A percentile compares a stretch with the other conserved stretches of the same genome.
These are phyloP conservation scores for Trichoderma afroharzianum DNA, from an alignment of 2,329 filamentous ascomycete genomes.

Conservation along the genomic window DNA sequence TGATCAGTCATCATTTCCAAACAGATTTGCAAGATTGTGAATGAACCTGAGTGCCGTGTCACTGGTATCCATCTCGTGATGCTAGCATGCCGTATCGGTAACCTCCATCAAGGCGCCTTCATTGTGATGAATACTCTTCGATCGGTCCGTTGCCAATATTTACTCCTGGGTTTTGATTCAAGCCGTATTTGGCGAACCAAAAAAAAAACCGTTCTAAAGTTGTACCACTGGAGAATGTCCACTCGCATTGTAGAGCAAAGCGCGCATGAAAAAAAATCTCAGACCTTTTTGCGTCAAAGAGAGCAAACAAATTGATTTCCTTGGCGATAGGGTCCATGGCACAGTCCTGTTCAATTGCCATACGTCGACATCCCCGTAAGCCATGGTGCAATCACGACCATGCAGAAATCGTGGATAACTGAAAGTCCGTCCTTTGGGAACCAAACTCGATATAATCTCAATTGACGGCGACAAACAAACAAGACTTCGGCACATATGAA, in stretches of 20 bases:
- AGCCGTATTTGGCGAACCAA: not conserved
- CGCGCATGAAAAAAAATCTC: not conserved
- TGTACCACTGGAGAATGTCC: not conserved
- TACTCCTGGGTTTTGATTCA: not conserved
- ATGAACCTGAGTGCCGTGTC: not conserved
- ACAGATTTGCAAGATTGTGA: not conserved
- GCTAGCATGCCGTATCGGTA: not conserved
- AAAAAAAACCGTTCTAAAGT: not conserved
- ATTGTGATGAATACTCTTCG: not conserved
- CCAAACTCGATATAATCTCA: no score
- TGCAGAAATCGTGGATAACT: no score
- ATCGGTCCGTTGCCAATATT: not conserved
- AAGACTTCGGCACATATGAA: not conserved
- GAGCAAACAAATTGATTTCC: not conserved
- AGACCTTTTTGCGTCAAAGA: not conserved
- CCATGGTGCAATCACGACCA: no score
- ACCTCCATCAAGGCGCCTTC: not conserved
- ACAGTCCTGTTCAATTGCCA: not conserved
- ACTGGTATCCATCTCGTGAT: not conserved
- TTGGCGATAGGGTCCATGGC: not conserved
- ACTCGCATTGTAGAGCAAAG: not conserved
- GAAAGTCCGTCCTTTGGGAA: no score
- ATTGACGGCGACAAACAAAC: not conserved
- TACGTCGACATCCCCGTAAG: no score
- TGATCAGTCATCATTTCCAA: no score